Percentiles rank a stretch among this genome's conserved stretches.
phyloP scores from a whole-genome alignment of 148 eudicot species.

The Limonium bicolor region DNA sequence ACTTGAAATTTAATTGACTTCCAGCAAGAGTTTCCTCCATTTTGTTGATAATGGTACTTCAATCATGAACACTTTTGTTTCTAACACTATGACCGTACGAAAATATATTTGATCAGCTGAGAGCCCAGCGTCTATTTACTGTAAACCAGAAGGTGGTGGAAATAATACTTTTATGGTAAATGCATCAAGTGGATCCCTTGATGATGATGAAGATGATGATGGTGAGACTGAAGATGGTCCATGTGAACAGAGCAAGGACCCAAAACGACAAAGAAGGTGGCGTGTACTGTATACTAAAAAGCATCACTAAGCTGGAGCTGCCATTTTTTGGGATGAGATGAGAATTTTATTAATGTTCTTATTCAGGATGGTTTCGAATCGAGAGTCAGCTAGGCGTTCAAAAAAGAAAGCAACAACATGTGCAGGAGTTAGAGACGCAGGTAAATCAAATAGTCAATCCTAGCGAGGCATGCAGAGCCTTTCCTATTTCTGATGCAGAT shows the following conservation, averaged over 20 bases:
- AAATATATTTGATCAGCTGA: constrained; percentile 34
- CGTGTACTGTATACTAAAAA: neutral
- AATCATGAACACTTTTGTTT: neutral
- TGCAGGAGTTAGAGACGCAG: constrained; percentile 68
- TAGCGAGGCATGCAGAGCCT: no score
- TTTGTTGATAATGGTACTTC: neutral
- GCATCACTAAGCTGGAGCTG: neutral
- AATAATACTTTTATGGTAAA: constrained; percentile 34
- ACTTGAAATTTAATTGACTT: neutral
- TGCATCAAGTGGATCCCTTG: constrained; percentile 49
- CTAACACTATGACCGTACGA: neutral
- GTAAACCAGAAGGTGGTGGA: constrained; percentile 32
- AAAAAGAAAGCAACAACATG: constrained; percentile 75
- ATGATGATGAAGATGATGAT: constrained; percentile 68
- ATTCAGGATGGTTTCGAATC: constrained; percentile 77
- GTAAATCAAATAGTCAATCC: no score
- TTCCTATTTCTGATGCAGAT: no score
- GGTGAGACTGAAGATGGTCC: constrained; percentile 55
- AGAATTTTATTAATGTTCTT: no score
- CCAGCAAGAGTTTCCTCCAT: neutral
- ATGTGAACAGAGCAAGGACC: constrained; percentile 59
- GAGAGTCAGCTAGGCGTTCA: constrained; percentile 93
- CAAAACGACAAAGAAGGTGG: neutral
- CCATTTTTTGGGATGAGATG: no score
- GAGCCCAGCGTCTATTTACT: constrained; percentile 58